Evolutionary conservation across 371 early-diverging fungal species (phyloP), one percentile per base, ranked within the genome.

Genomic region (Rhizopus arrhizus): DNA sequence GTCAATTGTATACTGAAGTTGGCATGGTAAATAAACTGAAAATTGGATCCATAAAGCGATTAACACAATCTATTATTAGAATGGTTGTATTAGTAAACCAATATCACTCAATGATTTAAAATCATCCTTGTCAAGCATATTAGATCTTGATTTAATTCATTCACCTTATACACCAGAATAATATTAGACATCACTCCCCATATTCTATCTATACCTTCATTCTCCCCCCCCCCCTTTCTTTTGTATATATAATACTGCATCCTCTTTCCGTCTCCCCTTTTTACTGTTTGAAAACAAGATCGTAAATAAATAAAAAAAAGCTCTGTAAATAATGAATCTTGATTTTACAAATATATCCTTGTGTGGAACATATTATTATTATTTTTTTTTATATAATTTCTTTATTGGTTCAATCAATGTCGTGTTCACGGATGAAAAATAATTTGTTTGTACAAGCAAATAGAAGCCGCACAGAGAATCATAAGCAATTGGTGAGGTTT

Each of bases 41-140:
- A 1, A 9, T 36, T 11, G 1, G 22, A 22, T 22, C 36, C 11
- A 36, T 53, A 38, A 32, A 46, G 22, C 12, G 32, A 56, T 42
- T 41, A 40, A 58, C 28, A 29, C 53, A 43, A 45, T 51, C 11
- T 22, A 48, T 47, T 31, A 34, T 11, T 73, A 80, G 81, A 74
- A 77, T 66, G 81, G 81, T 2, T 81, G 78, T 53, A 55, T 81
- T 52, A 65, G 76, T 54, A 81, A 81, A 57, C 81, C 81, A 3
- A 69, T 81, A n/a, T 64, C 64, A 15, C 67, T 72, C 5, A 53
- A 42, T 28, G 64, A 61, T 22, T 48, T 80, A 1, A 76, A 71
- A 53, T 59, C 70, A 41, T 70, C 73, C 5, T 42, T 79, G 11
- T 58, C 53, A 22, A 62, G 51, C 29, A 66, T 76, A 5, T 66